phyloP scores from a whole-genome alignment of 441 rosid species.

The Gossypium schwendimanii region DNA sequence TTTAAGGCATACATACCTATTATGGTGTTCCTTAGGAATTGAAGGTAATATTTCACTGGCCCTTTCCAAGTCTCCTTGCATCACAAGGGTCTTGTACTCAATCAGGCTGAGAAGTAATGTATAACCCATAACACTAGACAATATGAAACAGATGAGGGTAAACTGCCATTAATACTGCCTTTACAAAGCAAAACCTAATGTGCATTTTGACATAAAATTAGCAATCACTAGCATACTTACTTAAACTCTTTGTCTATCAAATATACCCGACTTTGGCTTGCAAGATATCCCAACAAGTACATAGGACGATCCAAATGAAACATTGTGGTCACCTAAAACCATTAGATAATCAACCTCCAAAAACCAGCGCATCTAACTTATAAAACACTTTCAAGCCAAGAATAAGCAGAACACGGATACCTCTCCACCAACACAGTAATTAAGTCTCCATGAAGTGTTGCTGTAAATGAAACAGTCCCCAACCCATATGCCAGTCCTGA shows the following conservation, averaged over 20 bases:
- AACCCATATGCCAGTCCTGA: conserved; percentile 95
- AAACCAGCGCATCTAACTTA: neutral
- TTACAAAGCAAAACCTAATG: neutral
- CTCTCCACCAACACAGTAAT: conserved; percentile 99
- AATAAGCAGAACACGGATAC: conserved; percentile 32
- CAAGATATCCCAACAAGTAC: conserved; percentile 96
- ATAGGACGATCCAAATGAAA: conserved; percentile 96
- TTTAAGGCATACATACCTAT: conserved; percentile 45
- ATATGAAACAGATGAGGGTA: neutral
- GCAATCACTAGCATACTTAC: conserved; percentile 40
- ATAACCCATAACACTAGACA: conserved; percentile 73
- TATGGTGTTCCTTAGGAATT: conserved; percentile 90
- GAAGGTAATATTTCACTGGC: conserved; percentile 84
- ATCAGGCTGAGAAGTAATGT: conserved; percentile 95
- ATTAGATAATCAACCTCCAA: conserved; percentile 9
- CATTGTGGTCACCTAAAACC: conserved; percentile 86
- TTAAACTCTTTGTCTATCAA: conserved; percentile 97
- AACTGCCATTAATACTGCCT: neutral
- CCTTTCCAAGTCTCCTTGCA: conserved; percentile 95
- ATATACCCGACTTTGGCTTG: conserved; percentile 90
- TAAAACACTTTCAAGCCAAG: conserved; percentile 9
- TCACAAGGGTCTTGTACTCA: conserved; percentile 97
- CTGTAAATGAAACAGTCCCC: conserved; percentile 98
- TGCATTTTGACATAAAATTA: conserved; percentile 7
- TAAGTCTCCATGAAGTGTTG: conserved; percentile 95